Percentiles rank a stretch among this genome's conserved stretches.
These are phyloP conservation scores for Amylostereum chailletii DNA, from an alignment of 1,284 basidiomycete species.

Conservation along the genomic window DNA sequence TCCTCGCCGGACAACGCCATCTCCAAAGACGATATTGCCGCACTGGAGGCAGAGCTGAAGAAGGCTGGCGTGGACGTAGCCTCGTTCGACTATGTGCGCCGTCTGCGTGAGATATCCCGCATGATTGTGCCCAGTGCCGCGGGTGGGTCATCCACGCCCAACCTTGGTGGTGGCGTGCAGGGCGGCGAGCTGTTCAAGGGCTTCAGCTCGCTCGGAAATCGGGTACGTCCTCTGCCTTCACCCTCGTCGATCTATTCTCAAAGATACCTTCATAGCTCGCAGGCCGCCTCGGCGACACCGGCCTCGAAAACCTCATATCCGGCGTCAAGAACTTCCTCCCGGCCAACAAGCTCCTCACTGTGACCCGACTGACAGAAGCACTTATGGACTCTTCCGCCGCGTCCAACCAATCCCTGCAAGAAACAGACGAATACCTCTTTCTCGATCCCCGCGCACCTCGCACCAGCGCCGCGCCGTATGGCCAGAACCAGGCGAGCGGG, in stretches of 20 bases:
- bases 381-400: slow-evolving; percentile 94
- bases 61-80: slow-evolving; percentile 73
- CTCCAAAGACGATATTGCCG: slow-evolving; percentile 79
- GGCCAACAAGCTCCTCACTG: slow-evolving; percentile 86
- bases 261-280: slow-evolving; percentile 52
- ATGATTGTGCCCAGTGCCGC: slow-evolving; percentile 55
- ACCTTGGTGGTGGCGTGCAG: slow-evolving; percentile 56
- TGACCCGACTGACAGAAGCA: slow-evolving; percentile 90
- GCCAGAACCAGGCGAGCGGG: slow-evolving; percentile 21
- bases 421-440: slow-evolving; percentile 94
- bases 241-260: slow-evolving; percentile 7
- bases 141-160: slow-evolving; percentile 68
- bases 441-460: slow-evolving; percentile 84
- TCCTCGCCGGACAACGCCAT: slow-evolving; percentile 76
- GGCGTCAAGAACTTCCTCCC: slow-evolving; percentile 99
- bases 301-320: slow-evolving; percentile 91
- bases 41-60: slow-evolving; percentile 83
- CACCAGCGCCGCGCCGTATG: slow-evolving; percentile 35
- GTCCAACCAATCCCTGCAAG: slow-evolving; percentile 86
- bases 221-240: slow-evolving; percentile 39
- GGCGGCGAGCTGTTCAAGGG: slow-evolving; percentile 82
- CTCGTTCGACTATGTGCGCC: slow-evolving; percentile 90
- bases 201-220: slow-evolving; percentile 87
- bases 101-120: slow-evolving; percentile 83
- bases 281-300: slow-evolving; percentile 89